These are phyloP conservation scores for Castanea mollissima DNA, from an alignment of 306 rosid genomes.

Conservation along the genomic window DNA sequence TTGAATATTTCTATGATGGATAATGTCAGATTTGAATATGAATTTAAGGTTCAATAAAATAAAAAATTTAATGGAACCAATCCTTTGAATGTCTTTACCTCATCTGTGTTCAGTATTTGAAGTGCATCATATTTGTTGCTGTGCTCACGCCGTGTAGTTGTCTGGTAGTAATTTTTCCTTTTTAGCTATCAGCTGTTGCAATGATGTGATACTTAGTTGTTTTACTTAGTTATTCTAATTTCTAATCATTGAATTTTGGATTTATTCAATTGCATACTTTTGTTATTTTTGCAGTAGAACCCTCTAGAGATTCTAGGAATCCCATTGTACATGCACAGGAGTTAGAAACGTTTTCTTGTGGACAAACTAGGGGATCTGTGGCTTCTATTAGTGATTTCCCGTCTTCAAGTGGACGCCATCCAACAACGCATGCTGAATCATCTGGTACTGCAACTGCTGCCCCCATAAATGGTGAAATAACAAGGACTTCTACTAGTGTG, in stretches of 20 bases:
- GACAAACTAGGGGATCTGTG: slow-evolving; percentile 32
- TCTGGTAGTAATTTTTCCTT: background rate
- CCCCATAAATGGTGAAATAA: slow-evolving; percentile 30
- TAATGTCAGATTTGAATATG: slow-evolving; percentile 4
- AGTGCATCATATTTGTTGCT: background rate
- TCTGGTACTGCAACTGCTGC: slow-evolving; percentile 33
- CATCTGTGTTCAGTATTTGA: slow-evolving; percentile 14
- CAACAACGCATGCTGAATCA: slow-evolving; percentile 37
- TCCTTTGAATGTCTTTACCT: slow-evolving; percentile 12
- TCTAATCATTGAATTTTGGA: slow-evolving; percentile 6
- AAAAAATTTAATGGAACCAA: slow-evolving; percentile 9
- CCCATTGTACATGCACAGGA: slow-evolving; percentile 38
- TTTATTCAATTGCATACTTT: slow-evolving; percentile 12
- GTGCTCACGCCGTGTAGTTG: background rate
- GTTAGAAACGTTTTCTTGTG: slow-evolving; percentile 36
- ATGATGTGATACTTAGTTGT: background rate
- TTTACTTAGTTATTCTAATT: slow-evolving; percentile 12
- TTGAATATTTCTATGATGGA: background rate
- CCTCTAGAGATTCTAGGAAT: slow-evolving; percentile 30
- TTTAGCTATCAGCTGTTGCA: background rate
- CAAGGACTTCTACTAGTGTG: slow-evolving; percentile 31
- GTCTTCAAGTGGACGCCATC: slow-evolving; percentile 35
- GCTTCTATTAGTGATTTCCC: slow-evolving; percentile 29
- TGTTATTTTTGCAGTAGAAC: slow-evolving; percentile 58
- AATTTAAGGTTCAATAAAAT: background rate